Percentiles rank a stretch among this genome's conserved stretches.
Conservation (phyloP, 164 flowering plant genomes). For the Vitis riparia region DNA sequence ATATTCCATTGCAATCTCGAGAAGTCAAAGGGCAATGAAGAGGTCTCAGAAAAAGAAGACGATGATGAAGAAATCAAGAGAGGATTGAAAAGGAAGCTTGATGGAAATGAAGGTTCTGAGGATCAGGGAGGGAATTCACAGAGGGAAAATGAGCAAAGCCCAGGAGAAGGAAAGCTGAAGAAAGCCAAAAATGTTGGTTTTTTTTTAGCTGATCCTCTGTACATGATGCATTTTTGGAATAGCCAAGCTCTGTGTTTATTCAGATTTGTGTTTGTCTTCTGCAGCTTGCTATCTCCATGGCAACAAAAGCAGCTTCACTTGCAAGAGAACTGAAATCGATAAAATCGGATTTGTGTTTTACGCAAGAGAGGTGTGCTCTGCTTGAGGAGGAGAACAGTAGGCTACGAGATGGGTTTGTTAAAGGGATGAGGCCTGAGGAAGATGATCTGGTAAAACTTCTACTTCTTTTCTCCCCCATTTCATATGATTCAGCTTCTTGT, state of each 20-base stretch:
- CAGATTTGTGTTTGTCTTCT: constrained; percentile 1
- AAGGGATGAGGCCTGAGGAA: constrained; percentile 75
- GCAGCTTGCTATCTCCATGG: constrained; percentile 90
- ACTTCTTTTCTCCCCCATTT: background rate
- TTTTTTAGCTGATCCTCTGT: background rate
- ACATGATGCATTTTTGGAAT: background rate
- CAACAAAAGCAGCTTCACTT: constrained; percentile 70
- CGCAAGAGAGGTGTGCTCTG: constrained; percentile 70
- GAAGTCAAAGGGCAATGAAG: constrained; percentile 23
- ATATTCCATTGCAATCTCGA: constrained; percentile 38
- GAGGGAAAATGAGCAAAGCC: constrained; percentile 29
- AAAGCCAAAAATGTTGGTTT: constrained; percentile 72
- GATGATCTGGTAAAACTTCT: constrained; percentile 75
- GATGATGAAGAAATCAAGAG: constrained; percentile 23
- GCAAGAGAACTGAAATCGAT: constrained; percentile 79
- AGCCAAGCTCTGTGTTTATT: background rate
- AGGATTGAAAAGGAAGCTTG: constrained; percentile 57
- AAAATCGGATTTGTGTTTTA: constrained; percentile 60
- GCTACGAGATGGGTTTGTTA: constrained; percentile 60
- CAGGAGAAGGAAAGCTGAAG: constrained; percentile 48
- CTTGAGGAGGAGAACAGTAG: constrained; percentile 89
- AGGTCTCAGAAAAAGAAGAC: constrained; percentile 15
- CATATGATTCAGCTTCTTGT: too few relatives aligned
- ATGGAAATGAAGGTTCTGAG: constrained; percentile 32
- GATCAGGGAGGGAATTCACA: constrained; percentile 24